Conservation (phyloP, 176 grass and related monocot genomes). For the Avena sativa region DNA sequence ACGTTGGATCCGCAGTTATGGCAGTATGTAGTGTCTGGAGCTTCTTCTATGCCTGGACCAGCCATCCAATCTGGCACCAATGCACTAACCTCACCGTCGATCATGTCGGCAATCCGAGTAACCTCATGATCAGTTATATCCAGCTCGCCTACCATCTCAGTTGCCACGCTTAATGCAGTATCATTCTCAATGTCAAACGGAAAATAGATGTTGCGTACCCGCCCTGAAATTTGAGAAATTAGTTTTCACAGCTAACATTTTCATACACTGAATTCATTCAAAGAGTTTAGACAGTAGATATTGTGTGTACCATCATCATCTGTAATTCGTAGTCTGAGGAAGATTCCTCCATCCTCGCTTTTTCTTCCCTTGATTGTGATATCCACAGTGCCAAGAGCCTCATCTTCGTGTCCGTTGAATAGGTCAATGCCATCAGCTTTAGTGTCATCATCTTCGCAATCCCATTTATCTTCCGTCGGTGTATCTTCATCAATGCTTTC, state of each 20-base stretch:
- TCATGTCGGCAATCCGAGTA: conserved; percentile 92
- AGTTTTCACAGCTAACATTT: conserved; percentile 22
- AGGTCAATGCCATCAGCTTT: conserved; percentile 70
- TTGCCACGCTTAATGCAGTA: conserved; percentile 81
- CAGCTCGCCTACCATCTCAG: conserved; percentile 89
- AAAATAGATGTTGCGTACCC: conserved; percentile 85
- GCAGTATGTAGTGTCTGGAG: conserved; percentile 50
- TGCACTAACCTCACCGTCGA: conserved; percentile 78
- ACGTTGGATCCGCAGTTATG: conserved; percentile 74
- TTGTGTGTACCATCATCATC: conserved; percentile 73
- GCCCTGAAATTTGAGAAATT: conserved; percentile 59
- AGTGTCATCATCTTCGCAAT: conserved; percentile 54
- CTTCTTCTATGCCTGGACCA: conserved; percentile 81
- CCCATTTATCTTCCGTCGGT: conserved; percentile 55
- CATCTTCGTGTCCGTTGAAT: conserved; percentile 79
- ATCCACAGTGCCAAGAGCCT: conserved; percentile 67
- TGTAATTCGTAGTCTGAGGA: conserved; percentile 72
- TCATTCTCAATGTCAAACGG: conserved; percentile 78
- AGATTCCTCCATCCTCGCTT: conserved; percentile 75
- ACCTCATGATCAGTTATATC: conserved; percentile 96
- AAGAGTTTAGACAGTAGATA: conserved; percentile 20
- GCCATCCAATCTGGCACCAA: conserved; percentile 86
- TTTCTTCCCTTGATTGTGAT: conserved; percentile 87
- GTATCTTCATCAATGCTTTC: conserved; percentile 58
- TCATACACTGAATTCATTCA: conserved; percentile 26